phyloP scores from a whole-genome alignment of 2,329 filamentous ascomycete species.

The Aspergillus spinulosporus region DNA sequence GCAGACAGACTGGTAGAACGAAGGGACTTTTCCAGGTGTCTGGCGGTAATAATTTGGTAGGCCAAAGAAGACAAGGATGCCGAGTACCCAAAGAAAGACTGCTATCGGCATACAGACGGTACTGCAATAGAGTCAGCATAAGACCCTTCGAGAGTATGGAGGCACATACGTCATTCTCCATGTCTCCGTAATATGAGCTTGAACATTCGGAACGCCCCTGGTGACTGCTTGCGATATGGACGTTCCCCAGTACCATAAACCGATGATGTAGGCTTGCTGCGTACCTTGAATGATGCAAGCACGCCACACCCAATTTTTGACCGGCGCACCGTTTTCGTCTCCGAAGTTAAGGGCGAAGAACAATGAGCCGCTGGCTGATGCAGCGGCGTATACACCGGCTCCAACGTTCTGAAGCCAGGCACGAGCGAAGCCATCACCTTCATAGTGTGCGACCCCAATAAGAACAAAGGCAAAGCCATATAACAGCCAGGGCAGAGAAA shows the following conservation, averaged over 20 bases:
- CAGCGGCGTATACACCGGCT: slow-evolving; percentile 61
- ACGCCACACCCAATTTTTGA: slow-evolving; percentile 65
- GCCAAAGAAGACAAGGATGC: slow-evolving; percentile 57
- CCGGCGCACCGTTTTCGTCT: slow-evolving; percentile 61
- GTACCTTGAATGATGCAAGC: slow-evolving; percentile 66
- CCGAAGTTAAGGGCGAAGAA: slow-evolving; percentile 69
- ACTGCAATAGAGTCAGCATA: slow-evolving; percentile 15
- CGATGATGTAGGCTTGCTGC: slow-evolving; percentile 65
- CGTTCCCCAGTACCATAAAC: slow-evolving; percentile 67
- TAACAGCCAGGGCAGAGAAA: slow-evolving; percentile 61
- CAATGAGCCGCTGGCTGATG: slow-evolving; percentile 62
- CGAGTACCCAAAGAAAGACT: slow-evolving; percentile 57
- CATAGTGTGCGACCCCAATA: slow-evolving; percentile 60
- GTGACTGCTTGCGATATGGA: slow-evolving; percentile 50
- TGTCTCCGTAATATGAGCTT: too few relatives aligned
- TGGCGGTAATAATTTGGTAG: slow-evolving; percentile 68
- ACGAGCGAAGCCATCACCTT: slow-evolving; percentile 38
- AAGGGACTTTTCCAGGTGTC: slow-evolving; percentile 62
- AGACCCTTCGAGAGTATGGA: too few relatives aligned
- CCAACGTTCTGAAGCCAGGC: slow-evolving; percentile 62
- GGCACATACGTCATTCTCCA: too few relatives aligned
- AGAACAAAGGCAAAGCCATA: slow-evolving; percentile 63
- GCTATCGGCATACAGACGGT: slow-evolving; percentile 61
- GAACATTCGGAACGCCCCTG: slow-evolving; percentile 38
- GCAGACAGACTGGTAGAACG: slow-evolving; percentile 63